These are phyloP conservation scores for Pseudoneurospora amorphoporcata DNA, from an alignment of 495 filamentous ascomycete species.

Conservation along the genomic window DNA sequence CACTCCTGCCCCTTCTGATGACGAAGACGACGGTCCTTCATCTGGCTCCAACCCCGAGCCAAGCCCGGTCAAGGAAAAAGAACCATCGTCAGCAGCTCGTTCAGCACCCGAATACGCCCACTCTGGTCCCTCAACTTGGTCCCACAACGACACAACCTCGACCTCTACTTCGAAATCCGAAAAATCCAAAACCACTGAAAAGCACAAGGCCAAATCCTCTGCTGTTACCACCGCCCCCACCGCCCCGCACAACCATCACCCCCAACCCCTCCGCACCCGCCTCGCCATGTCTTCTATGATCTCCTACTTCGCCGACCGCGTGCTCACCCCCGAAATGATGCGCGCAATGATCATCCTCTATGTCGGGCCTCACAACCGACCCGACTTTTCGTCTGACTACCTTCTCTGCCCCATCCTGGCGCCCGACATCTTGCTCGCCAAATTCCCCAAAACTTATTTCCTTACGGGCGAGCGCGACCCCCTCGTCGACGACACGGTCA, in stretches of 20 bases:
- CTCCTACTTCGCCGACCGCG: constrained; percentile 92
- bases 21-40: constrained; percentile 40
- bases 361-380: constrained; percentile 83
- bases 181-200: neutral
- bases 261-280: constrained; percentile 68
- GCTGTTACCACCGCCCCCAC: neutral
- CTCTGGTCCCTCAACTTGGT: constrained; percentile 26
- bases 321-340: constrained; percentile 96
- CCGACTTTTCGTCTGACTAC: constrained; percentile 87
- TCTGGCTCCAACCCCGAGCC: constrained; percentile 6
- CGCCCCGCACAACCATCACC: constrained; percentile 27
- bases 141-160: constrained; percentile 14
- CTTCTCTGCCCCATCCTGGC: constrained; percentile 81
- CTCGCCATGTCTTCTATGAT: constrained; percentile 93
- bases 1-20: constrained; percentile 56
- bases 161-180: neutral
- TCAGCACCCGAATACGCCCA: constrained; percentile 36
- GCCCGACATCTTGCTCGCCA: constrained; percentile 67
- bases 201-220: neutral
- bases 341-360: constrained; percentile 98
- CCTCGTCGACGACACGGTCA: constrained; percentile 89
- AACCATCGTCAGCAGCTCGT: constrained; percentile 1
- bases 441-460: constrained; percentile 87
- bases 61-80: constrained; percentile 9
- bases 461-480: constrained; percentile 93